Base-by-base conservation (phyloP, 768 basidiomycete species). In the Thelephora aurantiotincta region DNA sequence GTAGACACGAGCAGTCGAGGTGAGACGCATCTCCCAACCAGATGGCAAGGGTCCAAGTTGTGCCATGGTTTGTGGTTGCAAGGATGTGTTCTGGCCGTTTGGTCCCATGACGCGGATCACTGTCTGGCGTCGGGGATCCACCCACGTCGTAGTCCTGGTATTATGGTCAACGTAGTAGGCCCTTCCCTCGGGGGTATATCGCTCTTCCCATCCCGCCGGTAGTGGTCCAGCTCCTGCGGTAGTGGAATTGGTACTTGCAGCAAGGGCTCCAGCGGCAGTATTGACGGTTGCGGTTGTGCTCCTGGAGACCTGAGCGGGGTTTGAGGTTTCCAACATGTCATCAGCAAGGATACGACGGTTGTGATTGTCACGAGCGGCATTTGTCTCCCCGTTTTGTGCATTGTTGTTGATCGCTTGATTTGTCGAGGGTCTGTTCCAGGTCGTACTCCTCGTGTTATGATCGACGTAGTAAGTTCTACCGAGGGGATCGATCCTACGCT, bases 131-230 rank as follows among this genome's bases (percentile, higher is more conserved):
- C 96, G 84, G 35, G 96, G 96, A 62, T 99, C 96, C 19, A 98
- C 93, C 96, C 96, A 99, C n/a, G 96, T 99, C 30, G 96, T 98
- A 16, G 96, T 98, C 43, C 96, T 80, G 11, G 94, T 98, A 61
- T 99, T 99, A 68, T 99, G 96, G 63, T 99, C 96, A 44, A 99
- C 96, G 63, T 96, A 99, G 67, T 99, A 99, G 2, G 96, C 91
- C 35, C 96, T 79, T 16, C 96, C 96, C 67, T 99, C 96, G 0
- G 93, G 92, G 2, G 96, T 99, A 66, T 93, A 94, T 34, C 96
- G 78, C 67, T 98, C 96, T 61, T 99, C 96, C 96, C 96, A 99
- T 2, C 96, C 96, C 50, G 93, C 86, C 2, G 96, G 96, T 16
- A 99, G 71, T 47, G 80, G 82, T 1, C 96, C 93, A 1, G 77